A percentile compares a stretch with the other conserved stretches of the same genome.
Evolutionary conservation across 2,329 filamentous ascomycete species (phyloP).

Genomic region (Grosmannia clavigera): DNA sequence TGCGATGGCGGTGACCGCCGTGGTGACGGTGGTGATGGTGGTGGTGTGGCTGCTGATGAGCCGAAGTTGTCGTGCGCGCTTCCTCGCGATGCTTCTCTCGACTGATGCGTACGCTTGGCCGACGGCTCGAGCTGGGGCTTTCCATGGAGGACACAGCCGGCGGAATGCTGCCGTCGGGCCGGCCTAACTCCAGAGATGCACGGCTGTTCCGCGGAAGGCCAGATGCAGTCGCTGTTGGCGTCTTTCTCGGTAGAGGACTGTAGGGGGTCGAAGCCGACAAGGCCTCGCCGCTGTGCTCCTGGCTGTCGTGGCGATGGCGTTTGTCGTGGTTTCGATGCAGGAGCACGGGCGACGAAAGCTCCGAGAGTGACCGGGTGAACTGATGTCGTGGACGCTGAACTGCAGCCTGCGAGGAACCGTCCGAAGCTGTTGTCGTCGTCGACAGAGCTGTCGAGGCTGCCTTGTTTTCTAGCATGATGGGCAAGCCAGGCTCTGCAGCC

Average conservation of each 20-base stretch:
- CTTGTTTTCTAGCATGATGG: neutral
- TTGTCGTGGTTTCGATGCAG: constrained; percentile 24
- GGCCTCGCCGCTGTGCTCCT: constrained; percentile 3
- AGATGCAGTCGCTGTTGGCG: neutral
- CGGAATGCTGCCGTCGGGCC: neutral
- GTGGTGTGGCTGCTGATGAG: neutral
- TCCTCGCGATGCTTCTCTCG: neutral
- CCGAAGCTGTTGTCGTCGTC: neutral
- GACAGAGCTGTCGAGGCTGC: neutral
- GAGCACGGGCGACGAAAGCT: constrained; percentile 35
- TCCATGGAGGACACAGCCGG: neutral
- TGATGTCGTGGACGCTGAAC: constrained; percentile 33
- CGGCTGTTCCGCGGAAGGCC: neutral
- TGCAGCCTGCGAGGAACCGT: neutral
- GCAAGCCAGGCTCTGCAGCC: neutral
- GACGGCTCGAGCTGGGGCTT: constrained; percentile 7
- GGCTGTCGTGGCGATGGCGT: constrained; percentile 22
- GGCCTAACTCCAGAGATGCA: neutral
- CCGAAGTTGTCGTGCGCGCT: neutral
- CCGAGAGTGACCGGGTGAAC: constrained; percentile 42
- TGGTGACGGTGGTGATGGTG: neutral
- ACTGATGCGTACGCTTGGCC: constrained; percentile 3
- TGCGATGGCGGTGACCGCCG: neutral
- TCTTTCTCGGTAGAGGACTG: neutral
- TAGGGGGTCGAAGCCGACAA: neutral